phyloP scores from a whole-genome alignment of 2,329 filamentous ascomycete species.

The Fusarium haematococcum region DNA sequence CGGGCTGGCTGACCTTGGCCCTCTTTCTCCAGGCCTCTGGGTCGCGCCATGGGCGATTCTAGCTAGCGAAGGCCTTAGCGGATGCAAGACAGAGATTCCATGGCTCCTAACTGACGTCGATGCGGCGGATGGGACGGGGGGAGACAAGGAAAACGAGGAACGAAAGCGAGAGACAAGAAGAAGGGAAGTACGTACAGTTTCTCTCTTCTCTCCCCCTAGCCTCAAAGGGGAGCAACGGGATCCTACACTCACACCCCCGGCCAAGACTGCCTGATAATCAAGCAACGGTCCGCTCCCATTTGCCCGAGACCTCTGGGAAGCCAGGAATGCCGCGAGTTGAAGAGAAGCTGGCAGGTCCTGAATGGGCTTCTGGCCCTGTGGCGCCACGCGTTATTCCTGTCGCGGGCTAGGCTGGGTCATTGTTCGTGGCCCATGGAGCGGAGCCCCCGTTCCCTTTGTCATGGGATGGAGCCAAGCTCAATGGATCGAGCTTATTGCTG shows the following conservation, averaged over 20 bases:
- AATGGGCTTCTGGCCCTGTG: background rate
- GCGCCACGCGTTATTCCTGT: background rate
- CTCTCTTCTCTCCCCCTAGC: background rate
- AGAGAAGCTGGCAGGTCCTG: background rate
- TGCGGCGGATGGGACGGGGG: background rate
- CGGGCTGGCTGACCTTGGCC: background rate
- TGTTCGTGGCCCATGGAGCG: background rate
- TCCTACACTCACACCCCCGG: background rate
- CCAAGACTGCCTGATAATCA: background rate
- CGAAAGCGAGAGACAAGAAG: background rate
- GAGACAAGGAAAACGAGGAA: background rate
- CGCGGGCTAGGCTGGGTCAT: background rate
- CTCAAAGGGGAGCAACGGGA: background rate
- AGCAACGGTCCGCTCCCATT: conserved; percentile 1
- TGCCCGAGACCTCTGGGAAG: background rate
- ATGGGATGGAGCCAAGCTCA: background rate
- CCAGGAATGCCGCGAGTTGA: background rate
- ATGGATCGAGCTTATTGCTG: background rate
- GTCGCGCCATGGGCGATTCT: background rate
- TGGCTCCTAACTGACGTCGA: conserved; percentile 1
- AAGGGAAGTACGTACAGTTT: background rate
- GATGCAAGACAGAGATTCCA: conserved; percentile 6
- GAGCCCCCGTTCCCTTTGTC: background rate
- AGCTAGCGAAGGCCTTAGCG: background rate
- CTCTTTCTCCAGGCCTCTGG: background rate